Percentiles rank a stretch among this genome's conserved stretches.
phyloP scores from a whole-genome alignment of 2,329 filamentous ascomycete species.

The Aspergillus neoniger region DNA sequence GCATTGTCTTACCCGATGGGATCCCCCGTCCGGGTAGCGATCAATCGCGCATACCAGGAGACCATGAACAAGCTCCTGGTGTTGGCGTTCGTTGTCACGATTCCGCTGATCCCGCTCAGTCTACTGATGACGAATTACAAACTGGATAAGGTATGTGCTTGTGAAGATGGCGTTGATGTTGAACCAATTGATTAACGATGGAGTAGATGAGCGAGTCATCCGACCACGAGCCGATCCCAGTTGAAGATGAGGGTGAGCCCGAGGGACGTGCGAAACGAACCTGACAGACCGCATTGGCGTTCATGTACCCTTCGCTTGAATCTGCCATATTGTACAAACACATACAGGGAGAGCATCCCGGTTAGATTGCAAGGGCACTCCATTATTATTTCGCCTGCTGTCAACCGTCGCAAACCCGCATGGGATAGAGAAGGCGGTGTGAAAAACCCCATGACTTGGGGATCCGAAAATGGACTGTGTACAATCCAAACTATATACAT shows the following conservation, averaged over 20 bases:
- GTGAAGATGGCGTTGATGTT: background rate
- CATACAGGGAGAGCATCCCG: background rate
- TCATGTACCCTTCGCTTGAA: background rate
- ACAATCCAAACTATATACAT: background rate
- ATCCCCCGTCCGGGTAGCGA: slow-evolving; percentile 58
- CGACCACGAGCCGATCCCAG: slow-evolving; percentile 16
- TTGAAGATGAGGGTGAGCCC: slow-evolving; percentile 19
- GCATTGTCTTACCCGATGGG: slow-evolving; percentile 63
- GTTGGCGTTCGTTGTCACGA: slow-evolving; percentile 55
- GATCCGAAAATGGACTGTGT: background rate
- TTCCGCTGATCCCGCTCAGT: slow-evolving; percentile 60
- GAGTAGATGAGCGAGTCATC: slow-evolving; percentile 32
- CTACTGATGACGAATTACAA: slow-evolving; percentile 61
- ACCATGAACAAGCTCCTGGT: slow-evolving; percentile 62
- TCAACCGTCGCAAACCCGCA: background rate
- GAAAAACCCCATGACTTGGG: background rate
- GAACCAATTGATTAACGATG: slow-evolving; percentile 13
- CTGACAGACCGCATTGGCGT: slow-evolving; percentile 14
- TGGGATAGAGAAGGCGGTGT: background rate
- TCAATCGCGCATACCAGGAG: slow-evolving; percentile 66
- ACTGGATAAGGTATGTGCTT: slow-evolving; percentile 50
- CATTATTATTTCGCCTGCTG: background rate
- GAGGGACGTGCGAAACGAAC: slow-evolving; percentile 31
- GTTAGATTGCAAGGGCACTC: background rate
- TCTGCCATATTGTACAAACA: background rate